These are phyloP conservation scores for Hirschioporus abietinus DNA, from an alignment of 768 basidiomycete genomes.

Conservation along the genomic window DNA sequence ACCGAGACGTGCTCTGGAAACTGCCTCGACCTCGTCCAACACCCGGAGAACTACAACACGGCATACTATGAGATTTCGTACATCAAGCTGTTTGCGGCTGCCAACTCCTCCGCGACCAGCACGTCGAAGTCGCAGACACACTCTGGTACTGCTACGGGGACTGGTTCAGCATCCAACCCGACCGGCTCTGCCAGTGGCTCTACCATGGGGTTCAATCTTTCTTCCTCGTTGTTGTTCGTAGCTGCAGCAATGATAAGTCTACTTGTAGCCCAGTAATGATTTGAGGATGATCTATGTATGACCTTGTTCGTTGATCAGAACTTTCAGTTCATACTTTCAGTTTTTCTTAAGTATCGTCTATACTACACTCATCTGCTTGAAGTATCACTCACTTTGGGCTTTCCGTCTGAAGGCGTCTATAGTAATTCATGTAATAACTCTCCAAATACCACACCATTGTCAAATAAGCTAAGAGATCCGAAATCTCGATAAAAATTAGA, in stretches of 20 bases:
- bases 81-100: constrained; percentile 1
- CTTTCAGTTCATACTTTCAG: not conserved
- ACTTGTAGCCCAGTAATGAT: not conserved
- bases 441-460: too few relatives aligned
- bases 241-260: not conserved
- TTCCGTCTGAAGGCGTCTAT: too few relatives aligned
- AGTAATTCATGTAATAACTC: too few relatives aligned
- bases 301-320: too few relatives aligned
- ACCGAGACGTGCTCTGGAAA: constrained; percentile 6
- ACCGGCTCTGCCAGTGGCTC: not conserved
- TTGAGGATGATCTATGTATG: too few relatives aligned
- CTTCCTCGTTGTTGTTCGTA: not conserved
- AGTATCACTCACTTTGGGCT: too few relatives aligned
- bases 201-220: not conserved
- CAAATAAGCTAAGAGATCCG: too few relatives aligned
- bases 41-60: constrained; percentile 11
- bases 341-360: not conserved
- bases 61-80: constrained; percentile 13
- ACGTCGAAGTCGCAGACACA: not conserved
- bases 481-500: too few relatives aligned
- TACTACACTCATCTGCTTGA: too few relatives aligned
- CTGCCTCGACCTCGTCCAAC: constrained; percentile 8
- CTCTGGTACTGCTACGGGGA: not conserved
- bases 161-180: not conserved
- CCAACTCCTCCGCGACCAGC: not conserved